These are phyloP conservation scores for Jacaranda copaia DNA, from an alignment of 257 asterid species.

Conservation along the genomic window DNA sequence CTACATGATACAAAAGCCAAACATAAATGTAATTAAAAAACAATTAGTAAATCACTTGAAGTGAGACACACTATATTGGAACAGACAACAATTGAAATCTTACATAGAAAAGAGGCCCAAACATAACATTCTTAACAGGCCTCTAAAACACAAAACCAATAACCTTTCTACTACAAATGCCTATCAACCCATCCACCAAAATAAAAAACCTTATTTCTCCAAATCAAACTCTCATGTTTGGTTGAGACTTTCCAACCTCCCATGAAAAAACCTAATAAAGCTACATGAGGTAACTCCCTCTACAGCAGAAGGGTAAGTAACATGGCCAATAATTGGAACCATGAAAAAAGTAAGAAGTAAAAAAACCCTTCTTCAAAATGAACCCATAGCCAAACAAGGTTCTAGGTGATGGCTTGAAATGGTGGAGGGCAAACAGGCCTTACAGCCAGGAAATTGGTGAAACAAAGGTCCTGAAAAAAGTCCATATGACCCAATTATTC, in stretches of 20 bases:
- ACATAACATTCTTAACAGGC: slow-evolving; percentile 24
- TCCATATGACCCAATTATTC: background rate
- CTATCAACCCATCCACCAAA: slow-evolving; percentile 26
- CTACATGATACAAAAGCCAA: too few relatives aligned
- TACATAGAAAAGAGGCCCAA: slow-evolving; percentile 34
- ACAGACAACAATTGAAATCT: background rate
- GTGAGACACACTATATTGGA: background rate
- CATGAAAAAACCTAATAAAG: slow-evolving; percentile 25
- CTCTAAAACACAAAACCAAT: slow-evolving; percentile 41
- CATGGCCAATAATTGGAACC: slow-evolving; percentile 40
- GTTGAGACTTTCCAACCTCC: background rate
- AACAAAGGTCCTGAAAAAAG: background rate
- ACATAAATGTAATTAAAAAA: background rate
- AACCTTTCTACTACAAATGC: slow-evolving; percentile 29
- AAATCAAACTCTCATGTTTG: background rate
- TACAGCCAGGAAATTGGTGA: background rate
- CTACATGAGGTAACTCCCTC: slow-evolving; percentile 37
- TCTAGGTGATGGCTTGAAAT: slow-evolving; percentile 23
- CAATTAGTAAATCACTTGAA: background rate
- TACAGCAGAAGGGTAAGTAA: slow-evolving; percentile 44
- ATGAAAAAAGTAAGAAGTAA: slow-evolving; percentile 29
- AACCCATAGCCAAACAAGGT: slow-evolving; percentile 41
- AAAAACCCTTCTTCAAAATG: slow-evolving; percentile 40
- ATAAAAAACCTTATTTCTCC: slow-evolving; percentile 16
- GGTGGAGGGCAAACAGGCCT: slow-evolving; percentile 28